phyloP scores from a whole-genome alignment of 2,329 filamentous ascomycete species.

The Proliferodiscus dingleyae region DNA sequence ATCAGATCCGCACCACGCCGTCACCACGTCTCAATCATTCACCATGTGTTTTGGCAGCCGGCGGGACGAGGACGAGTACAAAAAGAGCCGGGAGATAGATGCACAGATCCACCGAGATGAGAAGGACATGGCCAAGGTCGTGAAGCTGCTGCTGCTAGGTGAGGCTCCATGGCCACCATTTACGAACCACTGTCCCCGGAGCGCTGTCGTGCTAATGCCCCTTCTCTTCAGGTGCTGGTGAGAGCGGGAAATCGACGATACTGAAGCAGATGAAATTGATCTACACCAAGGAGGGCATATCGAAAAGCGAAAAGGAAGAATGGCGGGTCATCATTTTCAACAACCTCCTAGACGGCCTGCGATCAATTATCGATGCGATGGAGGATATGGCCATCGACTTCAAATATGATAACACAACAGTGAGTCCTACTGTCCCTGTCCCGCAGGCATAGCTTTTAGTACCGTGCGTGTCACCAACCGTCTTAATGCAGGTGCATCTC shows the following conservation, averaged over 20 bases:
- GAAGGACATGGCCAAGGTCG: constrained; percentile 78
- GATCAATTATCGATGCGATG: constrained; percentile 88
- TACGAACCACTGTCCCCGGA: constrained; percentile 17
- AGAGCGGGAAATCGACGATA: constrained; percentile 94
- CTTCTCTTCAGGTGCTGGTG: constrained; percentile 83
- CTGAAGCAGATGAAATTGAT: constrained; percentile 99
- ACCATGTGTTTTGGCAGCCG: constrained; percentile 61
- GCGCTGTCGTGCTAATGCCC: too few species aligned
- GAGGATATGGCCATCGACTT: constrained; percentile 76
- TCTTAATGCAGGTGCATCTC: constrained; percentile 67
- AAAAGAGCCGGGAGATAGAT: constrained; percentile 74
- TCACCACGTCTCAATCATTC: constrained; percentile 19
- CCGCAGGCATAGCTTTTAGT: neutral
- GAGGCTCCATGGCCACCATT: constrained; percentile 33
- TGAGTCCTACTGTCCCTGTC: constrained; percentile 38
- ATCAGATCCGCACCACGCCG: neutral
- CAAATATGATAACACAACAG: constrained; percentile 73
- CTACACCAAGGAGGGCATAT: constrained; percentile 80
- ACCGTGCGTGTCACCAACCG: neutral
- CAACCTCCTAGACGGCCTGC: constrained; percentile 89
- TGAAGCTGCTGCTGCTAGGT: constrained; percentile 93
- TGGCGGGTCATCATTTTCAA: constrained; percentile 94
- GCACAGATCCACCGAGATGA: constrained; percentile 80
- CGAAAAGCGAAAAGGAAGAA: constrained; percentile 81
- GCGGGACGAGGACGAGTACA: constrained; percentile 39